Base-by-base conservation (phyloP, 805 yeast genomes). In the Candida piceae region DNA sequence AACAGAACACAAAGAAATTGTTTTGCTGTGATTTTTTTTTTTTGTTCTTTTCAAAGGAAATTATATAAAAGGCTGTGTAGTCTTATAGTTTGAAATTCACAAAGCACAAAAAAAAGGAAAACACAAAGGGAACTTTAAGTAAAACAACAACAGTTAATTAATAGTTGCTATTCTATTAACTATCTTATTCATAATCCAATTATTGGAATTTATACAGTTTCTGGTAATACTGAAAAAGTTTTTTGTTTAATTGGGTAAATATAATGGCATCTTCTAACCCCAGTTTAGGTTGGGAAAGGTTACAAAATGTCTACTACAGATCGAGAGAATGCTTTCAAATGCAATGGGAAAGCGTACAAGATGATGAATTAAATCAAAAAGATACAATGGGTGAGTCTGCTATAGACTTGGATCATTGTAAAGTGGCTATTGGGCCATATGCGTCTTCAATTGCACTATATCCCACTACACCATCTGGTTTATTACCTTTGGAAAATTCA, bases 281-380 rank as follows among this genome's bases (percentile, higher is more conserved):
- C 7, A 58, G 63, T 33, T 36, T 62, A 19, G 61, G 60, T 30
- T 88, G 97, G 97, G 95, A 87, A 56, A 72, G 80, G 45, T 69
- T 88, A 15, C 78, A 76, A 36, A 76, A 78, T 56, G 81, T 76
- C 8, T 85, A 74, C 55, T 88, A 86, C 48, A 66, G 83, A 38
- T 67, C 71, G 13, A 59, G 80, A 37, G 70, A 75, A 15, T 79
- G 84, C 38, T 80, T 74, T 50, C 69, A 63, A 1, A 53, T 77
- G 48, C 60, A 68, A 36, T 78, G 84, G 84, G 58, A 67, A 13
- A 52, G 64, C 13, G 63, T 64, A 18, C 15, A 20, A 5, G 31
- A 15, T 3, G 22, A 21, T 11, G 16, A 20, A 28, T 11, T n/a
- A 24, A 24, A 8, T 9, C 25, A 24, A 11, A 13, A 16, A 12